These are phyloP conservation scores for Fusarium continuum DNA, from an alignment of 2,329 filamentous ascomycete genomes.

Conservation along the genomic window DNA sequence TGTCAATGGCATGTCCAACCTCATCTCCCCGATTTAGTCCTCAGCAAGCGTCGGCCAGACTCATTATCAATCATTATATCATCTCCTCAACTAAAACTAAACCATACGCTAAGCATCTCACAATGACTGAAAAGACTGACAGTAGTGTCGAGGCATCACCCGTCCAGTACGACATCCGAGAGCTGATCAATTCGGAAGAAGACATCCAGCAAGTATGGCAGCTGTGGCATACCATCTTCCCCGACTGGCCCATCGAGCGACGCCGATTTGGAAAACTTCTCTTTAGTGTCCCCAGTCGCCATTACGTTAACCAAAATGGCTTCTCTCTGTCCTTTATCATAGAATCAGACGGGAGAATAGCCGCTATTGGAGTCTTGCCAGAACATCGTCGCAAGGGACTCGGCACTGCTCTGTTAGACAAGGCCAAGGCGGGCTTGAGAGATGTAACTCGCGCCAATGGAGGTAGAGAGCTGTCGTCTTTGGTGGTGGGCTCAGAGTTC, in stretches of 20 bases:
- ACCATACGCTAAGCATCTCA: too few relatives aligned
- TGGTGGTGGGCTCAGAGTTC: conserved; percentile 32
- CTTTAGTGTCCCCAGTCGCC: background rate
- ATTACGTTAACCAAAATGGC: conserved; percentile 32
- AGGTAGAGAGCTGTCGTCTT: conserved; percentile 2
- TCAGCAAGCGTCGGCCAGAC: too few relatives aligned
- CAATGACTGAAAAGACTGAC: background rate
- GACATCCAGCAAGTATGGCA: conserved; percentile 29
- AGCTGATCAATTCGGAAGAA: conserved; percentile 17
- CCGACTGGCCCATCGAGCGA: conserved; percentile 30
- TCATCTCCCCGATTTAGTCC: background rate
- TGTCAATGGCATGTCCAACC: background rate
- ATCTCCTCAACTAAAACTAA: background rate
- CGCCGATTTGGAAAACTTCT: conserved; percentile 17
- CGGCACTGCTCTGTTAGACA: conserved; percentile 25
- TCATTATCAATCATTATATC: too few relatives aligned
- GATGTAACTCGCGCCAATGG: background rate
- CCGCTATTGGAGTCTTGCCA: conserved; percentile 33
- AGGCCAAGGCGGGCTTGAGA: background rate
- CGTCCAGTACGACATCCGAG: conserved; percentile 9
- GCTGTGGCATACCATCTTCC: conserved; percentile 37
- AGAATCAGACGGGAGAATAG: conserved; percentile 13
- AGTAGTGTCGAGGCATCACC: background rate
- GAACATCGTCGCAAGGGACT: conserved; percentile 32
- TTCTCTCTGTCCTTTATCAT: conserved; percentile 30